phyloP scores from a whole-genome alignment of 2,329 filamentous ascomycete genomes.

The Polytolypa hystricis region DNA sequence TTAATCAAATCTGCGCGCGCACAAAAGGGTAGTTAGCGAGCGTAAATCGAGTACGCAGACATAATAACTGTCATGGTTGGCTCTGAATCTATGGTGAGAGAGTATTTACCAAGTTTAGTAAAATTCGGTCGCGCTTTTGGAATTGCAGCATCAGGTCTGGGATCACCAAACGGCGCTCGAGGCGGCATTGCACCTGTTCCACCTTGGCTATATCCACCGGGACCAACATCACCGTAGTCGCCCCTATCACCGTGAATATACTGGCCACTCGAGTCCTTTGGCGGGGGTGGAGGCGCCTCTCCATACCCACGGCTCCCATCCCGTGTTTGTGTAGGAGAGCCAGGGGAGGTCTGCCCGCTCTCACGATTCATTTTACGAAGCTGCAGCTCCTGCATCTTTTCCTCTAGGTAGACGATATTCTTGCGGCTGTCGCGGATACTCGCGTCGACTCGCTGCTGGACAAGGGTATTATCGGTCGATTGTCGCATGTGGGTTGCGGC shows the following conservation, averaged over 20 bases:
- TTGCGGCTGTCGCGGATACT: conserved; percentile 88
- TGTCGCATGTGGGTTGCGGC: conserved; percentile 91
- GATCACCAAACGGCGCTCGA: conserved; percentile 64
- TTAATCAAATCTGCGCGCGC: conserved; percentile 92
- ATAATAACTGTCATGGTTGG: too few species aligned
- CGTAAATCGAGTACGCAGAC: too few species aligned
- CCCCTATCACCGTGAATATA: conserved; percentile 45
- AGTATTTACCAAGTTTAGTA: conserved; percentile 74
- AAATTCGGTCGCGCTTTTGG: conserved; percentile 79
- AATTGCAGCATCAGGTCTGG: conserved; percentile 54
- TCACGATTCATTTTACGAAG: conserved; percentile 59
- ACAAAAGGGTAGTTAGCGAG: conserved; percentile 14
- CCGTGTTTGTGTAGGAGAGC: conserved; percentile 38
- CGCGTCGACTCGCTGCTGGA: conserved; percentile 79
- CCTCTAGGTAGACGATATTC: conserved; percentile 93
- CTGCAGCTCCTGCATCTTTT: conserved; percentile 79
- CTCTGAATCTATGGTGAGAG: background rate
- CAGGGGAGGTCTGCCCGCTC: conserved; percentile 16
- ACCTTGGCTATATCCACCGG: conserved; percentile 45
- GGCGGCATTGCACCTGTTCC: conserved; percentile 69
- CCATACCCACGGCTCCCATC: conserved; percentile 31
- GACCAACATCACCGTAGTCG: conserved; percentile 50
- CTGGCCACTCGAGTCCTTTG: conserved; percentile 57
- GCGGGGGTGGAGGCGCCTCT: conserved; percentile 47
- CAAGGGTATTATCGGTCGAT: conserved; percentile 85